phyloP scores from a whole-genome alignment of 495 filamentous ascomycete genomes.

The Penicillium turbatum region DNA sequence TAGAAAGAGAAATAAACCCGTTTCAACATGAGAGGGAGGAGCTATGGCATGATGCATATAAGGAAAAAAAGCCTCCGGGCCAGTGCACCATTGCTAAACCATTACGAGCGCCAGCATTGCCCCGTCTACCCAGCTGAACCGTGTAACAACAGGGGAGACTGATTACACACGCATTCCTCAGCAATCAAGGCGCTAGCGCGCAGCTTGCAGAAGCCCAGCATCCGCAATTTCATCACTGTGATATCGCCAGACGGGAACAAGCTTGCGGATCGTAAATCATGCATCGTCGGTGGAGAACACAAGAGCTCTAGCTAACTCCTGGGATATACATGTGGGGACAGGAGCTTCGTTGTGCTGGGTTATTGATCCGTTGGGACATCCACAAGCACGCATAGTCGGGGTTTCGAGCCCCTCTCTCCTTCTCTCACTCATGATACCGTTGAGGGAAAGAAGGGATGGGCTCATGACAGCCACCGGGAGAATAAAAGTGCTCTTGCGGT shows the following conservation, averaged over 20 bases:
- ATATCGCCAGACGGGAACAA: background rate
- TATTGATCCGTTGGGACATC: background rate
- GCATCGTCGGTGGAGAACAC: background rate
- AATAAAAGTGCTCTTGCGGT: background rate
- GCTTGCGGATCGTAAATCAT: background rate
- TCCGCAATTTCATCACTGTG: background rate
- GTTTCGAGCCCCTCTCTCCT: no score
- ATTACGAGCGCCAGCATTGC: conserved; percentile 24
- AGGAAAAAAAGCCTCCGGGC: background rate
- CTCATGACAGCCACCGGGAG: background rate
- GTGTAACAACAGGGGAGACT: conserved; percentile 20
- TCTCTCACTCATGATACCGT: conserved; percentile 10
- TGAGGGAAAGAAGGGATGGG: conserved; percentile 4
- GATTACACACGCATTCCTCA: conserved; percentile 23
- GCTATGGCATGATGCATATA: conserved; percentile 27
- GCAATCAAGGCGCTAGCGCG: conserved; percentile 19
- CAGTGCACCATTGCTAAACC: conserved; percentile 6
- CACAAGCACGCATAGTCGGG: background rate
- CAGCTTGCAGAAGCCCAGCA: conserved; percentile 2
- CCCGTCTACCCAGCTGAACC: conserved; percentile 9
- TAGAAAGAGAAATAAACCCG: background rate
- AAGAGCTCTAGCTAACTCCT: background rate
- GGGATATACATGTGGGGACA: background rate
- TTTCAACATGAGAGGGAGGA: background rate
- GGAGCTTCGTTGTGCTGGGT: background rate